A percentile compares a stretch with the other conserved stretches of the same genome.
These are phyloP conservation scores for Batrachochytrium dendrobatidis DNA, from an alignment of 371 early-diverging fungal species.

Conservation along the genomic window DNA sequence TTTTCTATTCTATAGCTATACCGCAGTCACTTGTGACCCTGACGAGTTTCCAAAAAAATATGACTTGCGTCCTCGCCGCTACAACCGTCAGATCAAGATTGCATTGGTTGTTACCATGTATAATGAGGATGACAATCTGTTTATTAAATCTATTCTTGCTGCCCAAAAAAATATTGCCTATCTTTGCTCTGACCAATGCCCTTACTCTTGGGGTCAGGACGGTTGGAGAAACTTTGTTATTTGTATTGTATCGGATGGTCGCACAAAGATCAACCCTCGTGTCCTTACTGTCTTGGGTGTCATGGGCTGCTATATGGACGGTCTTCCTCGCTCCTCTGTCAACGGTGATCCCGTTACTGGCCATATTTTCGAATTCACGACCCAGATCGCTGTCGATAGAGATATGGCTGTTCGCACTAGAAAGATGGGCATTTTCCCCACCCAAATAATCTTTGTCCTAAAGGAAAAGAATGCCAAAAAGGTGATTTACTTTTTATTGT, in stretches of 20 bases:
- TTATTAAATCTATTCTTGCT: conserved; percentile 70
- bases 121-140: conserved; percentile 81
- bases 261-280: conserved; percentile 54
- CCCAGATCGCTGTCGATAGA: conserved; percentile 48
- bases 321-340: conserved; percentile 46
- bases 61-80: conserved; percentile 42
- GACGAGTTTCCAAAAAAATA: conserved; percentile 37
- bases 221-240: conserved; percentile 80
- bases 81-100: conserved; percentile 49
- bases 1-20: conserved; percentile 19
- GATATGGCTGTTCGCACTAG: conserved; percentile 17
- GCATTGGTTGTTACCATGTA: conserved; percentile 68
- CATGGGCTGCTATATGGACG: conserved; percentile 49
- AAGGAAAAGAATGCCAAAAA: conserved; percentile 58
- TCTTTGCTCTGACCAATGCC: conserved; percentile 69
- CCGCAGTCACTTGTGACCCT: conserved; percentile 38
- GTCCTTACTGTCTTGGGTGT: conserved; percentile 24
- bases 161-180: conserved; percentile 82
- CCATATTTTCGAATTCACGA: conserved; percentile 44
- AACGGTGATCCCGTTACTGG: conserved; percentile 31
- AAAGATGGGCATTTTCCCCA: conserved; percentile 64
- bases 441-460: conserved; percentile 83
- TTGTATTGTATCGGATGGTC: conserved; percentile 54
- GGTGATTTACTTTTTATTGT: conserved; percentile 2
- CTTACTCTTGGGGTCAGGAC: conserved; percentile 68